Percentiles rank a stretch among this genome's conserved stretches.
phyloP scores from a whole-genome alignment of 208 protist genomes.

The Tritrichomonas musculus region DNA sequence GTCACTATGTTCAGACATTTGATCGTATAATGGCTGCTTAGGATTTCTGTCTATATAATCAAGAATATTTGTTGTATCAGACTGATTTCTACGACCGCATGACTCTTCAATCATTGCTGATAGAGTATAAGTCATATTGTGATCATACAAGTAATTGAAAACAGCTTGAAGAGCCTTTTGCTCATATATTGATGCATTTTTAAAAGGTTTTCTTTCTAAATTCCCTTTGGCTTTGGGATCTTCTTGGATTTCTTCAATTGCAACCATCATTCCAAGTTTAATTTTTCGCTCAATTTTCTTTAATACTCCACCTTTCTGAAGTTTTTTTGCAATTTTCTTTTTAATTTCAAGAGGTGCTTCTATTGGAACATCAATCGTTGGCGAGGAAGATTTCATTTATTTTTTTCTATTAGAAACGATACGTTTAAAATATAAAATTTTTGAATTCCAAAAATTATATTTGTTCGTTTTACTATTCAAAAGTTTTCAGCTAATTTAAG shows the following conservation, averaged over 20 bases:
- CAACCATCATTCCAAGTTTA: constrained; percentile 24
- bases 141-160: not conserved
- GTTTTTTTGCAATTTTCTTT: constrained; percentile 24
- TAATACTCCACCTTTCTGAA: not conserved
- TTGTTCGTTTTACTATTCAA: too few species aligned
- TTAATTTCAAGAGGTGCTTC: constrained; percentile 32
- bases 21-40: too few species aligned
- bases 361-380: not conserved
- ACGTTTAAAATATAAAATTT: constrained; percentile 26
- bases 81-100: not conserved
- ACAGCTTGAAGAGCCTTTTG: not conserved
- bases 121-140: constrained; percentile 3
- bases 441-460: too few species aligned
- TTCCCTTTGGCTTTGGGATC: not conserved
- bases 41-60: too few species aligned
- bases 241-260: constrained; percentile 6
- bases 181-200: not conserved
- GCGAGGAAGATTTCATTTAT: too few species aligned
- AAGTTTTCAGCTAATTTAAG: too few species aligned
- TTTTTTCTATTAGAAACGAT: not conserved
- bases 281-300: constrained; percentile 16
- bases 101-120: constrained; percentile 22
- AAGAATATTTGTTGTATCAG: too few species aligned
- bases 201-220: not conserved
- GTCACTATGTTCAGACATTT: too few species aligned